These are phyloP conservation scores for Jatropha multifida DNA, from an alignment of 441 rosid species.

Conservation along the genomic window DNA sequence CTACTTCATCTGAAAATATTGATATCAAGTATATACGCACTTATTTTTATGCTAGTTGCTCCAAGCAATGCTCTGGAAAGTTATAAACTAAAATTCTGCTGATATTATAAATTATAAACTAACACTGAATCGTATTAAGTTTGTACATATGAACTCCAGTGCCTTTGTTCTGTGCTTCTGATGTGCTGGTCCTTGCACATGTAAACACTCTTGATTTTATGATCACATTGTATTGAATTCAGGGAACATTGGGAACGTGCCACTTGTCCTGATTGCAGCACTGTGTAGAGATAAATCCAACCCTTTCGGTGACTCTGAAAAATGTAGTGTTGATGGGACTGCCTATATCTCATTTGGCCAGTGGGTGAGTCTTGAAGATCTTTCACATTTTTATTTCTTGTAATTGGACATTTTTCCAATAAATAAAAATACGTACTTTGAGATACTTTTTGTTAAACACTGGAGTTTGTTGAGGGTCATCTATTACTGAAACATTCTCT, in stretches of 20 bases:
- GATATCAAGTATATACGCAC: not conserved
- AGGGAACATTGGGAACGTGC: conserved; percentile 98
- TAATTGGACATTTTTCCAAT: not conserved
- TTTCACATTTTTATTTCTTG: conserved; percentile 6
- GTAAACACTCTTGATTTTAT: conserved; percentile 5
- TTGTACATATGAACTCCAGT: not conserved
- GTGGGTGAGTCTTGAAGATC: conserved; percentile 57
- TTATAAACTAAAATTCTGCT: not conserved
- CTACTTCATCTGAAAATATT: conserved; percentile 6
- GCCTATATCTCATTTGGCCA: conserved; percentile 98
- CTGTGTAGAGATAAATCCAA: conserved; percentile 76
- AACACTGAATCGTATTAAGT: not conserved
- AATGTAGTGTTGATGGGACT: conserved; percentile 81
- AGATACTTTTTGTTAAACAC: not conserved
- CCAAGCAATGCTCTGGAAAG: not conserved
- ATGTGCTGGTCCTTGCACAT: not conserved
- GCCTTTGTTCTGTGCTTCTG: conserved; percentile 8
- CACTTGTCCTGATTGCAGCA: conserved; percentile 92
- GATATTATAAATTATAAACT: not conserved
- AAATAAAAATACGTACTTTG: not conserved
- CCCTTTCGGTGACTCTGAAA: conserved; percentile 85
- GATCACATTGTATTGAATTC: conserved; percentile 27
- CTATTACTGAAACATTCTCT: not conserved
- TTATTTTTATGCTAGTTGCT: not conserved
- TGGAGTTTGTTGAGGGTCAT: not conserved